A percentile compares a stretch with the other conserved stretches of the same genome.
These are phyloP conservation scores for Quercus glauca DNA, from an alignment of 306 rosid genomes.

Conservation along the genomic window DNA sequence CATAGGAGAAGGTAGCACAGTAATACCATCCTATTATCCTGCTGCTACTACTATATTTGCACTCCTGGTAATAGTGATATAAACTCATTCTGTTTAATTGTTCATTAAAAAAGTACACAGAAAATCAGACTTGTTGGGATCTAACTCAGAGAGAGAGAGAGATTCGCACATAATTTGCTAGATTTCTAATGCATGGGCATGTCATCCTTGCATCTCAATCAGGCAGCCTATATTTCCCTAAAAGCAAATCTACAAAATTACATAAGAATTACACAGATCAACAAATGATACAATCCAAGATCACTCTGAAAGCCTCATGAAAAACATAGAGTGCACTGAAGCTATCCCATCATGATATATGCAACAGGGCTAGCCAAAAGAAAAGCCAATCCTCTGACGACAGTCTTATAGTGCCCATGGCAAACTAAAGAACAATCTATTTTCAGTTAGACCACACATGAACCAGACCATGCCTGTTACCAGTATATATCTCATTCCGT, in stretches of 20 bases:
- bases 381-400: neutral
- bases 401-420: neutral
- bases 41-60: neutral
- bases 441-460: constrained; percentile 92
- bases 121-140: too few relatives aligned
- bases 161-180: neutral
- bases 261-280: constrained; percentile 7
- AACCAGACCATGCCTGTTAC: constrained; percentile 77
- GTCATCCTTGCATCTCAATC: neutral
- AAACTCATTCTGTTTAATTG: neutral
- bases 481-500: constrained; percentile 84
- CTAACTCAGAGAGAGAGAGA: too few relatives aligned
- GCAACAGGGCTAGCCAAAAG: neutral
- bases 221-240: neutral
- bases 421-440: neutral
- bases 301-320: constrained; percentile 14
- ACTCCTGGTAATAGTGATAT: neutral
- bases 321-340: neutral
- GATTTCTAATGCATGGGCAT: neutral
- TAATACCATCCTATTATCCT: neutral
- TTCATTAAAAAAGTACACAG: too few relatives aligned
- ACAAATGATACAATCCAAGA: constrained; percentile 27
- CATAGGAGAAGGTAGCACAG: neutral
- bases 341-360: neutral
- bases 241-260: neutral